These are phyloP conservation scores for Lumnitzera littorea DNA, from an alignment of 345 rosid species.

Conservation along the genomic window DNA sequence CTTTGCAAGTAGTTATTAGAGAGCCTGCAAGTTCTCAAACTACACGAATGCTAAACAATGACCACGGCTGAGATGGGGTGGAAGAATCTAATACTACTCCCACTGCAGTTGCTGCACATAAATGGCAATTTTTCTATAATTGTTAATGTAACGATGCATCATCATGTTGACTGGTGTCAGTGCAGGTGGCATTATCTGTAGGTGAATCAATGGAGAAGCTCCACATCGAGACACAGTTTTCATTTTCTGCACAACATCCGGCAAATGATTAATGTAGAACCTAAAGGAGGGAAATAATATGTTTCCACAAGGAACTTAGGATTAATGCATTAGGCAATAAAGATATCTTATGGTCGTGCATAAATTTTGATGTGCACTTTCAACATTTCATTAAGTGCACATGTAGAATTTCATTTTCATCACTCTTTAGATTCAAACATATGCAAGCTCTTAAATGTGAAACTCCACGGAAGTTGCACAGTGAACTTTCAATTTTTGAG, in stretches of 20 bases:
- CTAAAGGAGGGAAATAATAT: background rate
- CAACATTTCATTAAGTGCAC: no score
- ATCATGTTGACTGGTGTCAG: conserved; percentile 11
- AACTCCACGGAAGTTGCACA: background rate
- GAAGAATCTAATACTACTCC: background rate
- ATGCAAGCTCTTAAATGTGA: background rate
- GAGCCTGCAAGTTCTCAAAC: no score
- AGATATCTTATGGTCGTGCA: no score
- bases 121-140: background rate
- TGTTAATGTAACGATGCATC: background rate
- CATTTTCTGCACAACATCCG: conserved; percentile 26
- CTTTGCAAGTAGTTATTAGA: no score
- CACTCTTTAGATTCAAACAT: no score
- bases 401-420: no score
- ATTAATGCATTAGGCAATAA: no score
- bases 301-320: background rate
- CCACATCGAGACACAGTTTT: conserved; percentile 81
- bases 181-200: conserved; percentile 13
- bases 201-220: conserved; percentile 42
- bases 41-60: no score
- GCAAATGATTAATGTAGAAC: background rate
- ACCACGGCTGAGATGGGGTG: no score
- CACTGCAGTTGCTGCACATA: conserved; percentile 2
- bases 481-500: no score
- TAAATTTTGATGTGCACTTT: no score